Evolutionary conservation across 768 basidiomycete species (phyloP).

Genomic region (Xerocomellus intermedius): DNA sequence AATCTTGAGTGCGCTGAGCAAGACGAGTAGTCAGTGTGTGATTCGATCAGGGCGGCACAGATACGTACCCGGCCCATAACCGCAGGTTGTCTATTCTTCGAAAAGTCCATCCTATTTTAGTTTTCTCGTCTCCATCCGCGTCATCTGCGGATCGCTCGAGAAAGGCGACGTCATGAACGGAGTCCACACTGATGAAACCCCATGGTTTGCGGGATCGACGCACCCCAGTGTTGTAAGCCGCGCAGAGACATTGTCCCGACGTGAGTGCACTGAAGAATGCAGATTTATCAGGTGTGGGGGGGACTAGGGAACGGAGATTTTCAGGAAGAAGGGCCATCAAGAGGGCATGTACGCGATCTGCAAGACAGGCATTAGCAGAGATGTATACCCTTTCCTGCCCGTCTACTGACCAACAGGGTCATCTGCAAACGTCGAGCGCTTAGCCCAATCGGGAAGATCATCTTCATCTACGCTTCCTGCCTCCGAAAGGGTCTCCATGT

Average conservation of each 20-base stretch:
- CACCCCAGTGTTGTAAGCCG: constrained; percentile 78
- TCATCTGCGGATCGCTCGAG: constrained; percentile 53
- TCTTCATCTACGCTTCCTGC: constrained; percentile 58
- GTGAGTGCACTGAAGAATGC: constrained; percentile 56
- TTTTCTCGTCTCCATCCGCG: constrained; percentile 38
- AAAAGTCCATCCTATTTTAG: constrained; percentile 76
- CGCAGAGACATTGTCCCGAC: constrained; percentile 79
- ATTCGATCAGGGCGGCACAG: neutral
- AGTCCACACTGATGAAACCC: constrained; percentile 79
- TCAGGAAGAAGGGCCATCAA: constrained; percentile 59
- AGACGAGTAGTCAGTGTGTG: neutral
- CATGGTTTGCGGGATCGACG: constrained; percentile 80
- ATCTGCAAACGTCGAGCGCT: constrained; percentile 49
- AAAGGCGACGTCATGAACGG: constrained; percentile 75
- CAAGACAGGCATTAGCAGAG: constrained; percentile 3
- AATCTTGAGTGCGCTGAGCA: constrained; percentile 71
- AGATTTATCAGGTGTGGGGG: constrained; percentile 29
- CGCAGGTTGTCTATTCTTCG: constrained; percentile 82
- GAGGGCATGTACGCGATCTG: constrained; percentile 67
- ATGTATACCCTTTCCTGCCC: neutral
- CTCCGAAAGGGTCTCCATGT: constrained; percentile 45
- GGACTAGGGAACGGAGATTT: constrained; percentile 43
- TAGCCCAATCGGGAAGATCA: constrained; percentile 78
- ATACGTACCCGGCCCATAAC: constrained; percentile 77
- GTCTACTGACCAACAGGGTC: constrained; percentile 56